Evolutionary conservation across 2,329 filamentous ascomycete species (phyloP), one percentile per base, ranked within the genome.

Genomic region (Penicillium sp.): DNA sequence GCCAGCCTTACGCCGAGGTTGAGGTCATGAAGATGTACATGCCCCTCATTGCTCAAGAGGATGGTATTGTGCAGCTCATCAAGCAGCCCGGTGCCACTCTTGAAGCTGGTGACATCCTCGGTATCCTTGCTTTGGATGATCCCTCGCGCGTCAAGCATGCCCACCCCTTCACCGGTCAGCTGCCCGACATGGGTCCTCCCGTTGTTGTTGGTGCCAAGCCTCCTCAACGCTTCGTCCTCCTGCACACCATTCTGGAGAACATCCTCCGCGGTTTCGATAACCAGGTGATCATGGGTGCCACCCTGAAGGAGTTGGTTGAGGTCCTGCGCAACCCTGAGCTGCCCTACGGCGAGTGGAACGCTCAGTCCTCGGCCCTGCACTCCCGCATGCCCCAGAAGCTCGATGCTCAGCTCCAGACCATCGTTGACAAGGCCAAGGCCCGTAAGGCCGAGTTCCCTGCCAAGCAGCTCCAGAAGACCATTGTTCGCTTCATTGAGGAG

Each of bases 21-120:
- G 95, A 99, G 80, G 95, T 99, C 79, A 99, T 99, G 95, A 99
- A 99, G 85, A 99, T 99, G 95, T 98, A 98, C 85, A 99, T 99
- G 95, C 95, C 95, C 71, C 84, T 99, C 56, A 85, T 99, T 61
- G 91, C 95, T 2, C 89, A 93, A 74, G 95, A 99, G 77, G 95
- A 96, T 70, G 95, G 95, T 82, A 85, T 96, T 55, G 94, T 99
- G 57, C 95, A 97, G 81, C 86, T 99, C 70, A 96, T 99, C 83
- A 99, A 99, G 86, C 95, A 98, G 81, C 95, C 95, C 63, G 95
- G 95, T 76, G 91, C 95, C n/a, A 96, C 92, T 18, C 89, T 99
- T 50, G 93, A 98, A 77, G 95, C 95, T 73, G 95, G 95, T 77
- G 95, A 99, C 75, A 98, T 99, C 60, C 87, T 99, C n/a, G 95